Percentiles rank a stretch among this genome's conserved stretches.
These are phyloP conservation scores for Butyriboletus appendiculatus DNA, from an alignment of 1,284 basidiomycete genomes.

Conservation along the genomic window DNA sequence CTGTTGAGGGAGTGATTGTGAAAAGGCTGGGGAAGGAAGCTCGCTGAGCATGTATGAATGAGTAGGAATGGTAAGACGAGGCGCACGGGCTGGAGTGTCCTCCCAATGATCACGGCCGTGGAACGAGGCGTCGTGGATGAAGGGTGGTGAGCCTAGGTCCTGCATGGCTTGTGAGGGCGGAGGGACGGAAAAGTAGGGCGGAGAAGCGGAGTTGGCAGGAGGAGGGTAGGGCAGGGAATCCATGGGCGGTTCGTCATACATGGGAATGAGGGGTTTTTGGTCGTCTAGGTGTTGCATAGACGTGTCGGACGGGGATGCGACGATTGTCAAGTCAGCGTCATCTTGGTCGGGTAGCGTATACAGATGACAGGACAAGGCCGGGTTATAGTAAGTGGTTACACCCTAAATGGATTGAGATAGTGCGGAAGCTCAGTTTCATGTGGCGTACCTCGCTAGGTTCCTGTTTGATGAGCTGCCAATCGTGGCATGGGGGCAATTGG, in stretches of 20 bases:
- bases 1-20: slow-evolving; percentile 12
- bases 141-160: slow-evolving; percentile 21
- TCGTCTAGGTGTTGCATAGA: slow-evolving; percentile 11
- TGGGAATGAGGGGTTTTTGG: slow-evolving; percentile 1
- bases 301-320: neutral
- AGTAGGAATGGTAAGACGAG: slow-evolving; percentile 1
- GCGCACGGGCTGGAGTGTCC: slow-evolving; percentile 1
- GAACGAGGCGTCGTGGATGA: slow-evolving; percentile 13
- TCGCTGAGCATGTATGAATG: slow-evolving; percentile 22
- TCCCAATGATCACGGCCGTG: slow-evolving; percentile 26
- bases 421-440: neutral
- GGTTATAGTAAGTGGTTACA: slow-evolving; percentile 10
- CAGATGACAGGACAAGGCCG: slow-evolving; percentile 15
- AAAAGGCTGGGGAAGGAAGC: slow-evolving; percentile 9
- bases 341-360: slow-evolving; percentile 26
- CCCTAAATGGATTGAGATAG: slow-evolving; percentile 19
- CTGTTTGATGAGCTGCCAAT: slow-evolving; percentile 29
- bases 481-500: slow-evolving; percentile 1
- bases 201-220: slow-evolving; percentile 21
- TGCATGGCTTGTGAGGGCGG: slow-evolving; percentile 10
- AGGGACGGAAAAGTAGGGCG: slow-evolving; percentile 20
- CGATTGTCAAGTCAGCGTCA: neutral
- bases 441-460: slow-evolving; percentile 27
- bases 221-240: slow-evolving; percentile 32
- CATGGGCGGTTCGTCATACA: slow-evolving; percentile 30